These are phyloP conservation scores for Phoma herbarum DNA, from an alignment of 2,329 filamentous ascomycete species.

Conservation along the genomic window DNA sequence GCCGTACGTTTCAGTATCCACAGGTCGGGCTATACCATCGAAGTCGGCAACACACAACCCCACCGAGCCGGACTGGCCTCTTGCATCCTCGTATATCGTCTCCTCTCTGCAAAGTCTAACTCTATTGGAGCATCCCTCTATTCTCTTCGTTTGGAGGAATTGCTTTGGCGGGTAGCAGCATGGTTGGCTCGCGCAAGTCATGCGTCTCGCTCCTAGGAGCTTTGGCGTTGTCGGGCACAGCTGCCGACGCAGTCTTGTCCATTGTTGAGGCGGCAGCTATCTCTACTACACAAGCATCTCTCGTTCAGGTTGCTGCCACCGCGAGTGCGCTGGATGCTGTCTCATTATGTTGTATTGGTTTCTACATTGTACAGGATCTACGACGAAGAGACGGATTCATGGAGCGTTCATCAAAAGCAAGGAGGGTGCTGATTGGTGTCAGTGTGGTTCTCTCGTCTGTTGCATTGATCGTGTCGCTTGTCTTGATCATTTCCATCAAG, in stretches of 20 bases:
- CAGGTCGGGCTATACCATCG: conserved; percentile 6
- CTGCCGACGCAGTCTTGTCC: conserved; percentile 47
- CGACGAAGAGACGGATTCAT: conserved; percentile 40
- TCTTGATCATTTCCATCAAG: conserved; percentile 40
- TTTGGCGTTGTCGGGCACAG: conserved; percentile 46
- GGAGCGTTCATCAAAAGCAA: conserved; percentile 29
- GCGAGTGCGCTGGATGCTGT: conserved; percentile 45
- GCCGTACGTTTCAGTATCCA: conserved; percentile 6
- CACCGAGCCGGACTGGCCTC: conserved; percentile 11
- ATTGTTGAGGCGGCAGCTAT: conserved; percentile 50
- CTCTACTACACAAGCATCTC: conserved; percentile 32
- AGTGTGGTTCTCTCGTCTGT: conserved; percentile 36
- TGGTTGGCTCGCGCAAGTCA: conserved; percentile 40
- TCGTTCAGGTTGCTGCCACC: conserved; percentile 40
- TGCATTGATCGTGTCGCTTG: conserved; percentile 41
- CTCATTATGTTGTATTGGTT: conserved; percentile 39
- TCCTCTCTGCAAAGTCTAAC: not conserved
- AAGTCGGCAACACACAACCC: conserved; percentile 9
- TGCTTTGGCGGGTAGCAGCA: conserved; percentile 26
- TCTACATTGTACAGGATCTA: conserved; percentile 43
- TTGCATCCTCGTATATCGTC: not conserved
- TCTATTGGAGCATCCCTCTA: conserved; percentile 1
- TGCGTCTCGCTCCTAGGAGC: conserved; percentile 46
- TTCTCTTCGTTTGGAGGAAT: conserved; percentile 15
- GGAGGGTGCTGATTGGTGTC: conserved; percentile 29